These are phyloP conservation scores for Pythium dissotocum DNA, from an alignment of 352 stramenopile species.

Conservation along the genomic window DNA sequence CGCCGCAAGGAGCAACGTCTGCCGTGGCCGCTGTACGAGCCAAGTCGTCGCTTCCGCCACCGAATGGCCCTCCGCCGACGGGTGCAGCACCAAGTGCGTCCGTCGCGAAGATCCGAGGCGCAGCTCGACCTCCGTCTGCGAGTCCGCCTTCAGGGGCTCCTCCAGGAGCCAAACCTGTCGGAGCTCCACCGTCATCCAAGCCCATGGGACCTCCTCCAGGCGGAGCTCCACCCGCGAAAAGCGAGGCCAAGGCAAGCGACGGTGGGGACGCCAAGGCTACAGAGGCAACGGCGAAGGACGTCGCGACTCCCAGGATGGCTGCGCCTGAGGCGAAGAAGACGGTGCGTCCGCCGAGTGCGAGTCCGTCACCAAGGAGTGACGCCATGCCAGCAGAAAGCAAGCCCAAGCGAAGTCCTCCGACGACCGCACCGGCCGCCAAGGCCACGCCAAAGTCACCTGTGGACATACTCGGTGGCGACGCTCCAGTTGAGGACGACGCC, in stretches of 20 bases:
- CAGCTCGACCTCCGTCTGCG: constrained; percentile 44
- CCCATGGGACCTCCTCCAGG: constrained; percentile 16
- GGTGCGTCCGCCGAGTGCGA: constrained; percentile 23
- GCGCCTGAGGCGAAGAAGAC: constrained; percentile 23
- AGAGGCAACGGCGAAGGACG: constrained; percentile 19
- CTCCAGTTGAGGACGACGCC: constrained; percentile 22
- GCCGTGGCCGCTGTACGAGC: constrained; percentile 67
- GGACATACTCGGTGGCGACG: constrained; percentile 39
- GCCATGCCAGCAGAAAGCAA: constrained; percentile 16
- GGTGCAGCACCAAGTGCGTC: constrained; percentile 52
- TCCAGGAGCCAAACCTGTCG: constrained; percentile 20
- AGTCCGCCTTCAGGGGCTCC: constrained; percentile 32
- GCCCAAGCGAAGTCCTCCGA: constrained; percentile 1
- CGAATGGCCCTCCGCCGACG: constrained; percentile 60
- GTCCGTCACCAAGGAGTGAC: background rate
- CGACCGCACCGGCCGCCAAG: constrained; percentile 24
- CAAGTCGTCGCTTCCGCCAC: constrained; percentile 60
- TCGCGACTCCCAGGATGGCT: constrained; percentile 5
- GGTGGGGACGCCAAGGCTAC: background rate
- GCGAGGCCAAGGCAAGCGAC: constrained; percentile 25
- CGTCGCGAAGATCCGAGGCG: constrained; percentile 73
- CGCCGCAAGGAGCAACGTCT: constrained; percentile 53
- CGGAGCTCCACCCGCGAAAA: constrained; percentile 26
- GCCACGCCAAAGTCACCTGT: constrained; percentile 29
- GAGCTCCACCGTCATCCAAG: background rate